These are phyloP conservation scores for Dalbergia cochinchinensis DNA, from an alignment of 306 rosid species.

Conservation along the genomic window DNA sequence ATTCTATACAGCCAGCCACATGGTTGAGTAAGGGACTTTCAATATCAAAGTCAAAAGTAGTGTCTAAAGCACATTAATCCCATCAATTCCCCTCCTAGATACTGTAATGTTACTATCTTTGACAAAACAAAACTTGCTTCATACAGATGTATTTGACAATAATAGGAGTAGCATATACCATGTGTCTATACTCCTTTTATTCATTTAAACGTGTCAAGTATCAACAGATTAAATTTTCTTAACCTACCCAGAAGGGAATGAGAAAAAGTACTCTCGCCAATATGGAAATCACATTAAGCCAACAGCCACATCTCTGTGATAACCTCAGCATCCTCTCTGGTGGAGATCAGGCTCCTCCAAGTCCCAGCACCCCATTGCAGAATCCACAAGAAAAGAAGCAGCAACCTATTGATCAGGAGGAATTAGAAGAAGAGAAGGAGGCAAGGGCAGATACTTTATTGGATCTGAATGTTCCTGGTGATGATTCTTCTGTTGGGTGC, in stretches of 20 bases:
- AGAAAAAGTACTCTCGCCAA: conserved; percentile 43
- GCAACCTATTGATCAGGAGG: conserved; percentile 39
- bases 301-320: conserved; percentile 10
- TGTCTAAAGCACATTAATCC: neutral
- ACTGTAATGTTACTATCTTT: neutral
- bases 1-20: conserved; percentile 35
- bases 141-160: conserved; percentile 36
- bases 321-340: conserved; percentile 17
- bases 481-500: conserved; percentile 28
- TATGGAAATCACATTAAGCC: conserved; percentile 53
- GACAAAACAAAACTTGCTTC: conserved; percentile 30
- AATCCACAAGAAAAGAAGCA: conserved; percentile 48
- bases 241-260: conserved; percentile 19
- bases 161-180: conserved; percentile 34
- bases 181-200: conserved; percentile 38
- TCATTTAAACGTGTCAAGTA: conserved; percentile 44
- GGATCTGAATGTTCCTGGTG: conserved; percentile 56
- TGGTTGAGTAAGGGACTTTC: conserved; percentile 32
- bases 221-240: conserved; percentile 20
- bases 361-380: conserved; percentile 55
- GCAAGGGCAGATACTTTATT: conserved; percentile 34
- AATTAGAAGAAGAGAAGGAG: conserved; percentile 35
- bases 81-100: neutral
- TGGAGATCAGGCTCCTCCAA: conserved; percentile 45
- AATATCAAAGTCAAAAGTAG: conserved; percentile 45